Base-by-base conservation (phyloP, 192 early-diverging fungal genomes). In the Backusella parvicylindrica region DNA sequence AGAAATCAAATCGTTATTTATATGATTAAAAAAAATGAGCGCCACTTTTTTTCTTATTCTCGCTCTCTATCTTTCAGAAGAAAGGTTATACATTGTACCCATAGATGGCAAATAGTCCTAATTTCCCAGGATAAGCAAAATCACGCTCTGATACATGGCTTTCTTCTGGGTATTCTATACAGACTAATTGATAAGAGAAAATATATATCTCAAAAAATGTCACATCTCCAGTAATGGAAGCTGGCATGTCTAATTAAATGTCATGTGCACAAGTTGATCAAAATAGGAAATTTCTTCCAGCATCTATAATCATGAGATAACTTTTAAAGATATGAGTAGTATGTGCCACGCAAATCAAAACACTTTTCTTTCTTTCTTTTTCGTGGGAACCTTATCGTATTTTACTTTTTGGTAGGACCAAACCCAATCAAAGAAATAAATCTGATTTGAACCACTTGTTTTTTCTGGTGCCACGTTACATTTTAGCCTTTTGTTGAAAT, bases 311-410 rank as follows among this genome's bases (percentile, higher is more conserved):
- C 53, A 60, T 23, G 26, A 60, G 21, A n/a, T 50, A 50, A 1
- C 21, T 50, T 13, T 60, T 23, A 13, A n/a, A 41, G 13, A 47
- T 23, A 26, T 60, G 23, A 26, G n/a, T n/a, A n/a, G n/a, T n/a
- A 21, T 21, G 53, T 60, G 53, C 53, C 53, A 60, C 53, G 43
- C 43, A 28, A 7, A 60, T 60, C 53, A 53, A 53, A n/a, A n/a
- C n/a, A n/a, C 2, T 53, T 53, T 53, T 53, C 50, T 23, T n/a
- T 50, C n/a, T 11, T 11, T 56, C 36, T 26, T 53, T 56, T 60
- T 60, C 53, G 53, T 60, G 53, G 53, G 53, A 60, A 60, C 53
- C 53, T 60, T 60, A 60, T 60, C 50, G n/a, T 21, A 53, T 53
- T 21, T 53, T 53, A 53, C 13, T 26, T 60, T 5, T 60, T 60